Evolutionary conservation across 805 yeast species (phyloP).

Genomic region (Lipomyces yamanashiensis): DNA sequence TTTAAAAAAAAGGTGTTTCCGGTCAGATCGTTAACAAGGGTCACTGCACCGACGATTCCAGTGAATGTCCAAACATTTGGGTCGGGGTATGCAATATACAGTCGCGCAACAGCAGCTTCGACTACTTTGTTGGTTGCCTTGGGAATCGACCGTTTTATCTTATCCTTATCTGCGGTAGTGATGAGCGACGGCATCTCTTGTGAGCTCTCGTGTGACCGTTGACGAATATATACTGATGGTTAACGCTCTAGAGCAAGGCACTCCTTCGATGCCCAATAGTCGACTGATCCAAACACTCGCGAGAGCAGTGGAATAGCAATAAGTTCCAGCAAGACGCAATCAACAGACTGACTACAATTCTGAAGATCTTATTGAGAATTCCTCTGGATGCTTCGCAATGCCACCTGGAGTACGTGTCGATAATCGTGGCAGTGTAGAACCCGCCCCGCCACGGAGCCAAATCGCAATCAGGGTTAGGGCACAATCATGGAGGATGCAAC

Average conservation of each 20-base stretch:
- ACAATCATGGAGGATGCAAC: too few relatives aligned
- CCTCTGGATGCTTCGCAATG: too few relatives aligned
- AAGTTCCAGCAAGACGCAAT: too few relatives aligned
- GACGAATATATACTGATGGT: background rate
- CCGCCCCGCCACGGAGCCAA: too few relatives aligned
- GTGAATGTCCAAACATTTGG: constrained; percentile 82
- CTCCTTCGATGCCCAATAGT: background rate
- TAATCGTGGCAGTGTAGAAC: too few relatives aligned
- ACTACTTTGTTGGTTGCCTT: constrained; percentile 84
- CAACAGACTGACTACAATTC: too few relatives aligned
- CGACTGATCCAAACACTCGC: background rate
- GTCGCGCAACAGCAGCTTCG: constrained; percentile 87
- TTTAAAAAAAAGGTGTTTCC: constrained; percentile 93
- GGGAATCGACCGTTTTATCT: constrained; percentile 86
- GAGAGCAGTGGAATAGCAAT: too few relatives aligned
- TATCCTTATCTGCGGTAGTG: constrained; percentile 74
- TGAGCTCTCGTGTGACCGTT: background rate
- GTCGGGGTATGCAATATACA: constrained; percentile 89
- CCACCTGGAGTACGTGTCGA: too few relatives aligned
- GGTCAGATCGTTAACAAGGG: constrained; percentile 86
- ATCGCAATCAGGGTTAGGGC: too few relatives aligned
- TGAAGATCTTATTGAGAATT: too few relatives aligned
- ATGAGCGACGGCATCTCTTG: constrained; percentile 40
- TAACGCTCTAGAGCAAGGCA: background rate
- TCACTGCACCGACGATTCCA: constrained; percentile 86